A percentile compares a stretch with the other conserved stretches of the same genome.
Conservation (phyloP, 495 filamentous ascomycete species). For the Penicillium herquei region DNA sequence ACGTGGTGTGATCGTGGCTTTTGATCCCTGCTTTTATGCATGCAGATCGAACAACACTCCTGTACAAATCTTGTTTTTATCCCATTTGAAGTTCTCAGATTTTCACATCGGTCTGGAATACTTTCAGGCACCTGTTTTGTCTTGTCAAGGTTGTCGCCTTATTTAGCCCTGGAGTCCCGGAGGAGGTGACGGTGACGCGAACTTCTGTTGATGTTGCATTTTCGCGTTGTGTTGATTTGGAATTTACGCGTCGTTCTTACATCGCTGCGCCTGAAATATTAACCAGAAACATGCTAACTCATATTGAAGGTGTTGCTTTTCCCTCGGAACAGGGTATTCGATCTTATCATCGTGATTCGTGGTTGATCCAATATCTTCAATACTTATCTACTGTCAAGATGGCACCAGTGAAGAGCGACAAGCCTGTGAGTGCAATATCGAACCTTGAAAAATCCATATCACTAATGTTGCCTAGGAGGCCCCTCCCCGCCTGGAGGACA, state of each 20-base stretch:
- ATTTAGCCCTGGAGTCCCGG: too few species aligned
- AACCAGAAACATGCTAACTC: not conserved
- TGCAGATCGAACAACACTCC: not conserved
- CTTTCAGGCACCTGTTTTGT: not conserved
- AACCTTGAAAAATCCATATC: not conserved
- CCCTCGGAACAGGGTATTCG: not conserved
- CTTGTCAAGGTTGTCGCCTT: too few species aligned
- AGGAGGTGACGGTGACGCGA: too few species aligned
- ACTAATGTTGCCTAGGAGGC: conserved; percentile 37
- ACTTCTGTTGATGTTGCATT: too few species aligned
- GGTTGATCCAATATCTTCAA: conserved; percentile 5
- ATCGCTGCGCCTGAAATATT: not conserved
- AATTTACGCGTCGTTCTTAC: not conserved
- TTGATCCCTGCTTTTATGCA: not conserved
- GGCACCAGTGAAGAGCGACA: conserved; percentile 33
- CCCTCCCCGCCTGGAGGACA: conserved; percentile 48
- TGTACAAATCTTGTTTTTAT: not conserved
- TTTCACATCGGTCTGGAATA: conserved; percentile 6
- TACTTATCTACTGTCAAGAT: conserved; percentile 8
- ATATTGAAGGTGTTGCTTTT: too few species aligned
- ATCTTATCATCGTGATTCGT: conserved; percentile 8
- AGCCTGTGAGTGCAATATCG: conserved; percentile 20
- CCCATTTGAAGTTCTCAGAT: not conserved
- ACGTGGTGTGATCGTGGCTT: conserved; percentile 1
- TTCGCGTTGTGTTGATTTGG: not conserved